A percentile compares a stretch with the other conserved stretches of the same genome.
phyloP scores from a whole-genome alignment of 2,329 filamentous ascomycete genomes.

The Piedraia hortae region DNA sequence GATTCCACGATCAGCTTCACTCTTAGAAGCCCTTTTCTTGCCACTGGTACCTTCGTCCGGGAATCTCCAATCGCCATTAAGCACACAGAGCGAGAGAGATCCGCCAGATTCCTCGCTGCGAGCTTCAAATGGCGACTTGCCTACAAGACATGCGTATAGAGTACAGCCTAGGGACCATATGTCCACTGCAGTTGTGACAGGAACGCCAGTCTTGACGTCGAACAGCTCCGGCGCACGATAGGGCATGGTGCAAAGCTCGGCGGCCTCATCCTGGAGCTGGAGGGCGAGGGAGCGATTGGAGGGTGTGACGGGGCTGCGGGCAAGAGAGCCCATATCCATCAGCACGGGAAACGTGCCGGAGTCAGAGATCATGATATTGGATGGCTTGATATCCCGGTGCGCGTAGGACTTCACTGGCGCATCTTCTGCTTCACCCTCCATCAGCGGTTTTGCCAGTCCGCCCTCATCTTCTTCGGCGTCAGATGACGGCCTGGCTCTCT shows the following conservation, averaged over 20 bases:
- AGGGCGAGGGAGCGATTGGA: constrained; percentile 75
- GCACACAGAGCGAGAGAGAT: constrained; percentile 68
- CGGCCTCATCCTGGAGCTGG: constrained; percentile 77
- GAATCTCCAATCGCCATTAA: constrained; percentile 89
- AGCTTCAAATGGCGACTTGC: constrained; percentile 90
- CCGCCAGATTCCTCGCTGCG: constrained; percentile 89
- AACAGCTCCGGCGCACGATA: constrained; percentile 95
- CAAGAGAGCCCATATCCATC: constrained; percentile 88
- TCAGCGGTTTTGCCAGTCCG: constrained; percentile 33
- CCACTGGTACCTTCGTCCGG: constrained; percentile 53
- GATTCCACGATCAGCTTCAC: constrained; percentile 26
- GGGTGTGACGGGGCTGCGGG: constrained; percentile 63
- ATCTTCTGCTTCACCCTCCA: constrained; percentile 44
- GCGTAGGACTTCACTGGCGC: constrained; percentile 57
- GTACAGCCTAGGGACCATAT: constrained; percentile 96
- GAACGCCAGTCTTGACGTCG: constrained; percentile 77
- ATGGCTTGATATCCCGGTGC: constrained; percentile 91
- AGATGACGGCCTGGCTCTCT: constrained; percentile 27
- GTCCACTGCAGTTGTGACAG: constrained; percentile 88
- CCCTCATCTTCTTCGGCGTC: constrained; percentile 23
- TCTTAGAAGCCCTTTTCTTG: constrained; percentile 21
- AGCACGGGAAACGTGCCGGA: constrained; percentile 68
- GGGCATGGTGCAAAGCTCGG: constrained; percentile 94
- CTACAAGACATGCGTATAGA: constrained; percentile 86
- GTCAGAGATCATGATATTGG: constrained; percentile 97